A percentile compares a stretch with the other conserved stretches of the same genome.
These are phyloP conservation scores for Botrytis sinoallii DNA, from an alignment of 2,329 filamentous ascomycete genomes.

Conservation along the genomic window DNA sequence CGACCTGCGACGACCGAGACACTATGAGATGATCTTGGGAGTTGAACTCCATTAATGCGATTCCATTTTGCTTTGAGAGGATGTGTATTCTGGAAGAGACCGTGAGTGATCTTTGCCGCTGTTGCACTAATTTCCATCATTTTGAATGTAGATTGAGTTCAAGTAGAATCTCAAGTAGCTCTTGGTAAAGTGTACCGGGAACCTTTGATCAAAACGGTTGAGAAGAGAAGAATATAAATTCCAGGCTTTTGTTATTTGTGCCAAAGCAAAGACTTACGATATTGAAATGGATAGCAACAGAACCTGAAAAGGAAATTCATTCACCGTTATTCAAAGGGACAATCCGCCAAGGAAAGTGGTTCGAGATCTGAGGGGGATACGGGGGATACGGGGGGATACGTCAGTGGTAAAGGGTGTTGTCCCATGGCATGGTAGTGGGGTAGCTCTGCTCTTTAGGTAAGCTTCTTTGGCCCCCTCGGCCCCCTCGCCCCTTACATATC, in stretches of 20 bases:
- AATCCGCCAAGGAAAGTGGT: slow-evolving; percentile 10
- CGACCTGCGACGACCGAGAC: slow-evolving; percentile 57
- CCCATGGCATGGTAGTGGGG: not conserved
- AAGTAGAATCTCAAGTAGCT: not conserved
- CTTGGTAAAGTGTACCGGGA: not conserved
- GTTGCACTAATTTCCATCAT: slow-evolving; percentile 34
- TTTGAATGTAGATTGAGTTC: slow-evolving; percentile 21
- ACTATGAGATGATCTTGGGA: slow-evolving; percentile 73
- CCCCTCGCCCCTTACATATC: not conserved
- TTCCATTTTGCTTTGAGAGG: slow-evolving; percentile 58
- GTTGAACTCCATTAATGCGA: slow-evolving; percentile 49
- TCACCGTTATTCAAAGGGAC: not conserved
- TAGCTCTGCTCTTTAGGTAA: not conserved
- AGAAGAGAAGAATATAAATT: not conserved
- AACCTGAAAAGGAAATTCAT: not conserved
- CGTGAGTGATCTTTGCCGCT: slow-evolving; percentile 27
- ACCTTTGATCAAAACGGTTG: not conserved
- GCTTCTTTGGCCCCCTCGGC: not conserved
- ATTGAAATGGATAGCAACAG: not conserved
- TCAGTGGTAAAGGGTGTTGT: not conserved
- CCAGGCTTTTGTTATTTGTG: not conserved
- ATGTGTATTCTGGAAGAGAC: slow-evolving; percentile 32
- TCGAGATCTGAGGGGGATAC: not conserved
- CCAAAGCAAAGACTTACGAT: not conserved
- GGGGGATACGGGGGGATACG: not conserved